A percentile compares a stretch with the other conserved stretches of the same genome.
Evolutionary conservation across 2,329 filamentous ascomycete genomes (phyloP).

Genomic region (Phaeophleospora eucalypticola): DNA sequence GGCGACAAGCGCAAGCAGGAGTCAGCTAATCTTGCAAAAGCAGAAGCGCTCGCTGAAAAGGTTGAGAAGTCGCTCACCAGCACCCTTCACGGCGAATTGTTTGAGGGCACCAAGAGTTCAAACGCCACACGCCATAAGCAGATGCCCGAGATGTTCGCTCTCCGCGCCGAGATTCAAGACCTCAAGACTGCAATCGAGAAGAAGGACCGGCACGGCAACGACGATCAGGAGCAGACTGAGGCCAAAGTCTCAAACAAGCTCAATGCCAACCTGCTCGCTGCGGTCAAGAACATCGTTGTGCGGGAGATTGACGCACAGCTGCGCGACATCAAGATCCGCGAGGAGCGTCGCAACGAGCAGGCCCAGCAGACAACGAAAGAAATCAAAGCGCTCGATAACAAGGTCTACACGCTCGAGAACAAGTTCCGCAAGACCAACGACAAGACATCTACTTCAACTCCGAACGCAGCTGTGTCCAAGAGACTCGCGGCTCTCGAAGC

Average conservation of each 20-base stretch:
- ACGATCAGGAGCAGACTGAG: neutral
- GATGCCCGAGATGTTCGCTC: slow-evolving; percentile 1
- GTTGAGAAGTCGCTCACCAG: neutral
- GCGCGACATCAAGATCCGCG: neutral
- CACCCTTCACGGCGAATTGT: slow-evolving; percentile 2
- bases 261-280: neutral
- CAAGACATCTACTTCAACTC: neutral
- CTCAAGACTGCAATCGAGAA: neutral
- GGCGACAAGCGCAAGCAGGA: neutral
- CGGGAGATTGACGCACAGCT: neutral
- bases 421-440: neutral
- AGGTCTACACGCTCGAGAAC: neutral
- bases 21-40: neutral
- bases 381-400: neutral
- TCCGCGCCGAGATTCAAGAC: slow-evolving; percentile 1
- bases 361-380: neutral
- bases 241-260: neutral
- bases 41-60: neutral
- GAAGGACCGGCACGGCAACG: neutral
- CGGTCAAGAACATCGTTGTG: neutral
- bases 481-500: neutral
- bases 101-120: neutral
- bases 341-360: neutral
- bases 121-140: neutral
- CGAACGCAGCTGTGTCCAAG: neutral